Evolutionary conservation across 805 yeast species (phyloP), one percentile per base, ranked within the genome.

Genomic region (Hermanozyma aechmeae): DNA sequence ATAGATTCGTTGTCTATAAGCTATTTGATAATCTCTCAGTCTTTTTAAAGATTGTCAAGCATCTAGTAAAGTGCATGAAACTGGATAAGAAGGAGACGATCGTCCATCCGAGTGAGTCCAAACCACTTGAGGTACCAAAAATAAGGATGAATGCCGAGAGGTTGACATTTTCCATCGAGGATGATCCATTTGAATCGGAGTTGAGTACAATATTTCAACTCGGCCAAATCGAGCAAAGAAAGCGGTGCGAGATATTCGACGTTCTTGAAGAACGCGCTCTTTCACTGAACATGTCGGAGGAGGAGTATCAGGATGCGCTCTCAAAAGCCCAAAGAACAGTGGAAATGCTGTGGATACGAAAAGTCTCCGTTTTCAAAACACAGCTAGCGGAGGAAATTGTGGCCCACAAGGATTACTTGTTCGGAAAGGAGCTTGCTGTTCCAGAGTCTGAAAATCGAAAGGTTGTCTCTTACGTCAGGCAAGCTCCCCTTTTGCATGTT

Each of bases 141-240:
- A 48, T 61, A 5, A 35, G 38, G 3, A 23, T 62, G 15, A 48
- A 34, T 15, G 40, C 64, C 2, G 36, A 38, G 5, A 46, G 39
- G 32, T 26, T 62, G 3, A 29, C 51, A 3, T 61, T 59, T 27
- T 26, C 33, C 6, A 61, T 62, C 58, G 69, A 62, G 28, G 69
- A 62, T 34, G 68, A 62, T 44, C 66, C 66, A 4, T 62, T 62
- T 37, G 69, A 62, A 34, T 27, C 50, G 15, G 62, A 61, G 27
- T 39, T 62, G 29, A 48, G 47, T 27, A 59, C 59, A 65, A 61
- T 60, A 3, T 60, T 48, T 33, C 69, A 62, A 40, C 38, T 62
- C 15, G 69, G 69, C 1, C 30, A 47, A 13, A 43, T 53, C 11
- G 69, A 62, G 33, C 68, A 61, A 40, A 34, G 56, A 5, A 62